Evolutionary conservation across 306 rosid species (phyloP), one percentile per base, ranked within the genome.

Genomic region (Quercus variabilis): DNA sequence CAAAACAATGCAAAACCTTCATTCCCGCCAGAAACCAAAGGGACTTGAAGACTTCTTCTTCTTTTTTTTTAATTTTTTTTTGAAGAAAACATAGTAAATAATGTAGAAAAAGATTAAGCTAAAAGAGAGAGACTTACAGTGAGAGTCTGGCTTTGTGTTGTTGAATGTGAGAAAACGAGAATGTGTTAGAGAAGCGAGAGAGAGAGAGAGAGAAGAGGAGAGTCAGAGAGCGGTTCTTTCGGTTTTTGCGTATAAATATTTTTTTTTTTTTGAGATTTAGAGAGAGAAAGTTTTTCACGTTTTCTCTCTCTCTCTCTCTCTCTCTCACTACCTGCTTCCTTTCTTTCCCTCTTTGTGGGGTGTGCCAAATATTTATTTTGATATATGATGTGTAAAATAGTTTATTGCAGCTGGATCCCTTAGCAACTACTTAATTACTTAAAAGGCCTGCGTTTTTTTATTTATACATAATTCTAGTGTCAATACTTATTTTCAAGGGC

Each of bases 21-120:
- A 55, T 73, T 73, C 76, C 76, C 76, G 76, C 76, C 76, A 49
- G 62, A 73, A 73, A 38, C 60, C 18, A 54, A 15, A 8, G 51
- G 26, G 8, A 35, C 72, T 15, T 20, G n/a, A 8, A 18, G 52
- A 67, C 51, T 35, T 9, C 4, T 1, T 28, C 3, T 26, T 1
- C 1, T 28, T 28, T 28, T 28, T 28, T 28, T 28, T 6, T 35
- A 6, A 5, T 1, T 38, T 38, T 7, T 38, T 38, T 38, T 38
- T 38, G 46, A 38, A 8, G n/a, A 31, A 18, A 35, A 21, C 25
- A 67, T 9, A n/a, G 49, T 59, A 26, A 62, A 67, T 19, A 35
- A n/a, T 23, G 23, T 21, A 31, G 11, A 8, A 33, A 9, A 46
- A 35, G 43, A 4, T 49, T 13, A 49, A 49, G 46, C 54, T 3